Base-by-base conservation (phyloP, 2,329 filamentous ascomycete species). In the Curvularia hawaiiensis region DNA sequence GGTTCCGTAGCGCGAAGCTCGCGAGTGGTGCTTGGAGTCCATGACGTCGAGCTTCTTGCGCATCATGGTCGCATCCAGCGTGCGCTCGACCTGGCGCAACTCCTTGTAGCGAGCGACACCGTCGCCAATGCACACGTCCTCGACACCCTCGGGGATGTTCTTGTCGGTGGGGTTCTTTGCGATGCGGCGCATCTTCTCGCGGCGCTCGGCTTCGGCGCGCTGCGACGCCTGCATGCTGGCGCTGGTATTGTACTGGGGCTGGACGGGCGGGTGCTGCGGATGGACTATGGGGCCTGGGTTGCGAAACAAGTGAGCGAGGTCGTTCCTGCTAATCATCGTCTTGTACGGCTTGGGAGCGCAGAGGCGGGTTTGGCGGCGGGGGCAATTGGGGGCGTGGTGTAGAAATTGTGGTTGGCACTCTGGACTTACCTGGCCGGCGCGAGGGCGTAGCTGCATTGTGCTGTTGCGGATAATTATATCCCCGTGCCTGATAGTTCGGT, bases 121-220 rank as follows among this genome's bases (percentile, higher is more conserved):
- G 75, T 96, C 90, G 61, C 90, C 92, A 63, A 96, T 87, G 60
- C 92, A 86, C 62, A 90, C 85, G 47, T 92, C 88, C 67, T 78
- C 93, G 44, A 97, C 84, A 54, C 91, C 92, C 63, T 98, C 93
- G 39, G 95, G 93, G 26, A 99, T 87, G 69, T 92, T 95, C 83
- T 92, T 96, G 78, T 99, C 95, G 57, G 92, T 97, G 1, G 95
- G 95, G 78, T 94, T 96, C 73, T 88, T 88, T 72, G 91, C 92
- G 66, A 91, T 88, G 60, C 92, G 87, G 76, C 93, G 92, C 45
- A 90, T 88, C 62, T 86, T 82, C 74, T 91, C 88, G 65, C 82
- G 83, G 44, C 86, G 85, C 63, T 82, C 78, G 54, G 75, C 65
- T 47, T 78, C 76, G 59, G 78, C 78, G 56, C 77, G 75, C 57